A percentile compares a stretch with the other conserved stretches of the same genome.
phyloP scores from a whole-genome alignment of 2,329 filamentous ascomycete genomes.

The Talaromyces sp. region DNA sequence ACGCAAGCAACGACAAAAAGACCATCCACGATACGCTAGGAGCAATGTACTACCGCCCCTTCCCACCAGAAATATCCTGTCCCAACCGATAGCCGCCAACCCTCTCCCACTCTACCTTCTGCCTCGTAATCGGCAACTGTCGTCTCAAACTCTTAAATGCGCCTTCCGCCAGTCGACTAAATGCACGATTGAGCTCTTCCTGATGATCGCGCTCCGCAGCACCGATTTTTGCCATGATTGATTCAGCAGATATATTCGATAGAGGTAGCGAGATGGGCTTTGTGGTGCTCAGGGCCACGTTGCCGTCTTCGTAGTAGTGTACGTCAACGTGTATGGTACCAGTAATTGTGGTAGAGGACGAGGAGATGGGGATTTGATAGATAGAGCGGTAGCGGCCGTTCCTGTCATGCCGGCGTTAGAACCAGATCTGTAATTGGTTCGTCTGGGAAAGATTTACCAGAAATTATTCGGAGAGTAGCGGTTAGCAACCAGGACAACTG shows the following conservation, averaged over 20 bases:
- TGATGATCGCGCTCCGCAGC: conserved; percentile 86
- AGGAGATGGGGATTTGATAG: conserved; percentile 74
- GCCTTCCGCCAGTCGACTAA: conserved; percentile 83
- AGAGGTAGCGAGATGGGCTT: conserved; percentile 67
- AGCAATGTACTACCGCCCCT: conserved; percentile 30
- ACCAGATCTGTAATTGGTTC: neutral
- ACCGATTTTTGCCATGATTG: conserved; percentile 76
- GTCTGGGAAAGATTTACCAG: conserved; percentile 58
- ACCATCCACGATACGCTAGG: neutral
- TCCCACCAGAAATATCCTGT: conserved; percentile 72
- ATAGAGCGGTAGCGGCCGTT: conserved; percentile 94
- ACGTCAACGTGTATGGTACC: conserved; percentile 90
- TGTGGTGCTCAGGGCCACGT: conserved; percentile 87
- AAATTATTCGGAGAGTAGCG: conserved; percentile 98
- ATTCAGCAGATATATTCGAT: conserved; percentile 60
- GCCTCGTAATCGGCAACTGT: conserved; percentile 91
- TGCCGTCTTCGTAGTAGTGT: conserved; percentile 99
- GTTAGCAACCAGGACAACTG: conserved; percentile 83
- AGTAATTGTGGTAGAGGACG: conserved; percentile 57
- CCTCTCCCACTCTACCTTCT: conserved; percentile 99
- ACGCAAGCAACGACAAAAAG: neutral
- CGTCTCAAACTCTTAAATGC: conserved; percentile 90
- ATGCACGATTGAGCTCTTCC: conserved; percentile 89
- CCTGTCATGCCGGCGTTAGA: conserved; percentile 47
- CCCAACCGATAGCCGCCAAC: conserved; percentile 86